These are phyloP conservation scores for Thraustochytrium striatum DNA, from an alignment of 352 stramenopile species.

Conservation along the genomic window DNA sequence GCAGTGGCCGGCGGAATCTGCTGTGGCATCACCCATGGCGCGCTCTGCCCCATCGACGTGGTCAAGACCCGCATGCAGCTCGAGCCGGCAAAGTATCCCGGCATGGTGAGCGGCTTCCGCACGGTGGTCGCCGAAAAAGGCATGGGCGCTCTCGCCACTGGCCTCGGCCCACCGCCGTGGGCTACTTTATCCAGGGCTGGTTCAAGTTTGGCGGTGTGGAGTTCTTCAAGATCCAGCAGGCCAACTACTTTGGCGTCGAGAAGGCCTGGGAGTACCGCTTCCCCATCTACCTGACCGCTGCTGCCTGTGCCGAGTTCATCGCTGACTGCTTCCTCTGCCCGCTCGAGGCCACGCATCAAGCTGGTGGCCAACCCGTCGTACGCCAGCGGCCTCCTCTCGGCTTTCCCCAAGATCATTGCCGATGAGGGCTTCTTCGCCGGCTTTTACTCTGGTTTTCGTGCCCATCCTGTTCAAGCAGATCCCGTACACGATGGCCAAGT, in stretches of 20 bases:
- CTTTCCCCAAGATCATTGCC: conserved; percentile 76
- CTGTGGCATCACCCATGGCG: conserved; percentile 84
- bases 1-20: conserved; percentile 61
- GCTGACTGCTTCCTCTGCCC: conserved; percentile 85
- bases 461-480: conserved; percentile 79
- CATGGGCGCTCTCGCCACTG: conserved; percentile 76
- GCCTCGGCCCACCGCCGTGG: conserved; percentile 84
- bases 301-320: conserved; percentile 86
- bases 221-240: conserved; percentile 78
- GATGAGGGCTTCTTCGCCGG: conserved; percentile 65
- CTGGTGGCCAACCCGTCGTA: conserved; percentile 63
- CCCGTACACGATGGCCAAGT: conserved; percentile 99
- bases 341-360: conserved; percentile 86
- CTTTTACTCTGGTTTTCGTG: conserved; percentile 83
- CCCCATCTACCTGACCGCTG: conserved; percentile 82
- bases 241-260: conserved; percentile 78
- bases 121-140: conserved; percentile 75
- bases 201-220: conserved; percentile 83
- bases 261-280: conserved; percentile 86
- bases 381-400: conserved; percentile 76
- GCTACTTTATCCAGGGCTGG: conserved; percentile 63
- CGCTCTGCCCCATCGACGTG: conserved; percentile 84
- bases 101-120: conserved; percentile 69
- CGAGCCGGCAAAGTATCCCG: conserved; percentile 61
- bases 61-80: conserved; percentile 91